Percentiles rank a stretch among this genome's conserved stretches.
Evolutionary conservation across 306 rosid genomes (phyloP).

Genomic region (Pueraria montana): DNA sequence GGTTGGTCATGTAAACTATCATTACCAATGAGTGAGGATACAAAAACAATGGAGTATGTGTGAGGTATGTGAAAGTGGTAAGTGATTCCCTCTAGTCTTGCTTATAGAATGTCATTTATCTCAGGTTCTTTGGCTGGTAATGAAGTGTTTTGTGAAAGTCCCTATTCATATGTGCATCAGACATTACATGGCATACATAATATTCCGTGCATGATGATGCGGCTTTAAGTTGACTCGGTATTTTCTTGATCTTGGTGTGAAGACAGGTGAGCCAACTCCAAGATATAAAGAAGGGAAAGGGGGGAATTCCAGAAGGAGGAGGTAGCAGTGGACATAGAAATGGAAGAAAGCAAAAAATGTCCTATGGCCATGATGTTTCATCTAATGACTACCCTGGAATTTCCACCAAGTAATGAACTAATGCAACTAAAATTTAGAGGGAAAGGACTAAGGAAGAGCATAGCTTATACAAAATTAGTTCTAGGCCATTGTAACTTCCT

Average conservation of each 20-base stretch:
- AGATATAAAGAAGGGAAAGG: slow-evolving; percentile 54
- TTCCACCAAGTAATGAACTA: slow-evolving; percentile 49
- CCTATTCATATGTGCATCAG: background rate
- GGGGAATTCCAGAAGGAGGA: slow-evolving; percentile 59
- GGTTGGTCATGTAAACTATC: slow-evolving; percentile 52
- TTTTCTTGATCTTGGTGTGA: slow-evolving; percentile 43
- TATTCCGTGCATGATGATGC: background rate
- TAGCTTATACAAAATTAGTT: background rate
- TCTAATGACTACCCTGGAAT: slow-evolving; percentile 55
- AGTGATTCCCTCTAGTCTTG: slow-evolving; percentile 33
- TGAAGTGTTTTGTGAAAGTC: slow-evolving; percentile 23
- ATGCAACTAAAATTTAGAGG: background rate
- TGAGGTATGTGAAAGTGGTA: slow-evolving; percentile 49
- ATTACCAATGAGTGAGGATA: slow-evolving; percentile 54
- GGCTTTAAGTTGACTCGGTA: slow-evolving; percentile 3
- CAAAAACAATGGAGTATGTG: slow-evolving; percentile 45
- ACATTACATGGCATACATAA: slow-evolving; percentile 29
- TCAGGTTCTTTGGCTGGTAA: background rate
- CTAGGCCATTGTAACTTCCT: slow-evolving; percentile 6
- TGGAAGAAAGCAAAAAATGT: slow-evolving; percentile 61
- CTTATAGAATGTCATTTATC: background rate
- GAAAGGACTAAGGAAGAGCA: slow-evolving; percentile 25
- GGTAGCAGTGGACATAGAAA: slow-evolving; percentile 51
- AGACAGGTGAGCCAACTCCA: slow-evolving; percentile 64
- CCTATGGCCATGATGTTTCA: slow-evolving; percentile 61